These are phyloP conservation scores for Pinus taeda DNA, from an alignment of 75 land plant genomes.

Conservation along the genomic window DNA sequence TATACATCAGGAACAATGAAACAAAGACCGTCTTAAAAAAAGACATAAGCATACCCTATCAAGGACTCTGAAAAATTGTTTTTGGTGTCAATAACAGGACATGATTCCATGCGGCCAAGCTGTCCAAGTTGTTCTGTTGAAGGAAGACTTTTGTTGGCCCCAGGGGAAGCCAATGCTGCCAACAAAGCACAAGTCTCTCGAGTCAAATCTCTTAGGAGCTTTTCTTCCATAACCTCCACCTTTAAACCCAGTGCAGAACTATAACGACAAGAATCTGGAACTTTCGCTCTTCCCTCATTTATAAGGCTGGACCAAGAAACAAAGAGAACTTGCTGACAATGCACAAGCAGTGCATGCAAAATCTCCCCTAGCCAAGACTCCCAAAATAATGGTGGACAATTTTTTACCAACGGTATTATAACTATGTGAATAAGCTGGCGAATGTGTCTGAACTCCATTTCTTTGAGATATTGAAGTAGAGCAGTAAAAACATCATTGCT, in stretches of 20 bases:
- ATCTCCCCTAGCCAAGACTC: constrained; percentile 74
- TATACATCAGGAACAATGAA: not conserved
- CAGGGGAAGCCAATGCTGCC: constrained; percentile 68
- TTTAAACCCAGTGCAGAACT: constrained; percentile 54
- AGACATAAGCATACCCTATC: constrained; percentile 42
- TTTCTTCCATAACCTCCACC: constrained; percentile 91
- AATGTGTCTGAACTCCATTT: constrained; percentile 91
- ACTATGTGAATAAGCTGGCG: constrained; percentile 79
- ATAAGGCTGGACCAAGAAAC: constrained; percentile 79
- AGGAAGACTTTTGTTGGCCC: constrained; percentile 62
- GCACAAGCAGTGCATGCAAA: constrained; percentile 56
- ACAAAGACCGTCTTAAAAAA: not conserved
- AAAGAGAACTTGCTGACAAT: constrained; percentile 58
- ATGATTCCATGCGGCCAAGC: constrained; percentile 26
- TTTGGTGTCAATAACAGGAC: constrained; percentile 37
- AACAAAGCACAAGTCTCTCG: constrained; percentile 83
- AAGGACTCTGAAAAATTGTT: constrained; percentile 50
- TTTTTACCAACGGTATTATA: constrained; percentile 74
- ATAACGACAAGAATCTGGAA: constrained; percentile 51
- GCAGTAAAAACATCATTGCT: constrained; percentile 42
- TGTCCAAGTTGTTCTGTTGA: constrained; percentile 54
- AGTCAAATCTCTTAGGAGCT: constrained; percentile 81
- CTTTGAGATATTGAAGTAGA: constrained; percentile 73
- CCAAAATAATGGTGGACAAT: constrained; percentile 67
- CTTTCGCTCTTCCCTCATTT: constrained; percentile 65